Base-by-base conservation (phyloP, 345 rosid genomes). In the Brassica incana region DNA sequence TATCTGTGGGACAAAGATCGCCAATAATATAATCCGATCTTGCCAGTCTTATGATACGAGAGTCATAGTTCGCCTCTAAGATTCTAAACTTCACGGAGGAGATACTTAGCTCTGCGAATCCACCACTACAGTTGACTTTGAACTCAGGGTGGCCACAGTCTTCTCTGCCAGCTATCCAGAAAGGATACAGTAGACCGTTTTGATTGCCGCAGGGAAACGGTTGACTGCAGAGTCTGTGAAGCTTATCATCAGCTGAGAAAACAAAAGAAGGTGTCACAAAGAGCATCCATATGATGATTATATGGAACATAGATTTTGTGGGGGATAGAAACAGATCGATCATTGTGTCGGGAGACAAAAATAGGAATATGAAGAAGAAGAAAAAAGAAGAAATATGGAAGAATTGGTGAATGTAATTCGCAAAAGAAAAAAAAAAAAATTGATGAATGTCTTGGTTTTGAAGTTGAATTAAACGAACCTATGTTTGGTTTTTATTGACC, bases 111-210 rank as follows among this genome's bases (percentile, higher is more conserved):
- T 75, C 81, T 0, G 80, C 74, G 3, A 0, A 0, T 0, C 2
- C 2, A 8, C 0, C 3, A 0, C 0, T 32, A 38, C 88, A 85
- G 2, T 56, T 38, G 0, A 87, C 67, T 66, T 33, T 5, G 27
- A 84, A 87, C 1, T 69, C 64, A 0, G 82, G 90, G 35, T 27
- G 75, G 16, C 89, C 89, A 1, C 89, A 86, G 0, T 32, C 72
- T 32, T 62, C 72, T 8, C 67, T 81, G 1, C 12, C 64, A 15
- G 61, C 0, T 0, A 0, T 43, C 83, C 84, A 84, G 72, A 86
- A 86, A 50, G 88, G 86, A 18, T 86, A 86, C 0, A n/a, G 59
- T 2, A 84, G 75, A 0, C 43, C 4, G 0, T 0, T 7, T 16
- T 79, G 64, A 11, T 59, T 0, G 6, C 81, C 86, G 3, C 88